Conservation (phyloP, 2,329 filamentous ascomycete genomes). For the Cryphonectria naterciae region DNA sequence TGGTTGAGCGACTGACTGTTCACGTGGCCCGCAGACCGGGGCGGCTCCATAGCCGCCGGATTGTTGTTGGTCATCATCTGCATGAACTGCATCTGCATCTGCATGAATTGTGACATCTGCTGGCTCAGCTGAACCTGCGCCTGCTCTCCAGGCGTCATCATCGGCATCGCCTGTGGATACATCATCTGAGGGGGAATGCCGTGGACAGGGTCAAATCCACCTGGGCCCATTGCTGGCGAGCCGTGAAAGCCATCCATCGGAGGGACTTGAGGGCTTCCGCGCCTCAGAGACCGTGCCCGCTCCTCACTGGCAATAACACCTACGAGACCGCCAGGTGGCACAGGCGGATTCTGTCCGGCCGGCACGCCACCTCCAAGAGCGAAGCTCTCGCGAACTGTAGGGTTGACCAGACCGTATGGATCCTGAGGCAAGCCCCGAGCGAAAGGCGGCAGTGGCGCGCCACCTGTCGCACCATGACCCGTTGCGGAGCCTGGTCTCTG, state of each 20-base stretch:
- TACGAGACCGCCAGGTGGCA: slow-evolving; percentile 77
- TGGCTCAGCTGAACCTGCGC: slow-evolving; percentile 80
- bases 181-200: slow-evolving; percentile 57
- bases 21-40: slow-evolving; percentile 38
- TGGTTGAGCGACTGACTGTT: slow-evolving; percentile 48
- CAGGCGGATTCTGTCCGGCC: slow-evolving; percentile 43
- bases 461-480: slow-evolving; percentile 53
- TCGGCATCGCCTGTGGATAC: slow-evolving; percentile 43
- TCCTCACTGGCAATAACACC: slow-evolving; percentile 89
- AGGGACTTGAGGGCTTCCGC: slow-evolving; percentile 77
- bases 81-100: slow-evolving; percentile 95
- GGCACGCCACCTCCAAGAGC: slow-evolving; percentile 65
- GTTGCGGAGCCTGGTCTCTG: slow-evolving; percentile 60
- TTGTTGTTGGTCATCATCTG: slow-evolving; percentile 69
- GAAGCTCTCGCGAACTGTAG: slow-evolving; percentile 74
- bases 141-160: slow-evolving; percentile 65
- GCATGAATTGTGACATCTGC: slow-evolving; percentile 86
- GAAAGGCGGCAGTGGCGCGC: slow-evolving; percentile 73
- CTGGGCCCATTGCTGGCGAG: slow-evolving; percentile 42
- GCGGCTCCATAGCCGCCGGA: slow-evolving; percentile 32
- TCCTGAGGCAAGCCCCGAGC: slow-evolving; percentile 81
- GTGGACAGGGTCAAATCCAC: slow-evolving; percentile 52
- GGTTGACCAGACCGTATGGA: slow-evolving; percentile 79
- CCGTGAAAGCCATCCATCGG: slow-evolving; percentile 57
- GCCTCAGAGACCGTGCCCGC: slow-evolving; percentile 73